These are phyloP conservation scores for Cucurbita argyrosperma DNA, from an alignment of 306 rosid species.

Conservation along the genomic window DNA sequence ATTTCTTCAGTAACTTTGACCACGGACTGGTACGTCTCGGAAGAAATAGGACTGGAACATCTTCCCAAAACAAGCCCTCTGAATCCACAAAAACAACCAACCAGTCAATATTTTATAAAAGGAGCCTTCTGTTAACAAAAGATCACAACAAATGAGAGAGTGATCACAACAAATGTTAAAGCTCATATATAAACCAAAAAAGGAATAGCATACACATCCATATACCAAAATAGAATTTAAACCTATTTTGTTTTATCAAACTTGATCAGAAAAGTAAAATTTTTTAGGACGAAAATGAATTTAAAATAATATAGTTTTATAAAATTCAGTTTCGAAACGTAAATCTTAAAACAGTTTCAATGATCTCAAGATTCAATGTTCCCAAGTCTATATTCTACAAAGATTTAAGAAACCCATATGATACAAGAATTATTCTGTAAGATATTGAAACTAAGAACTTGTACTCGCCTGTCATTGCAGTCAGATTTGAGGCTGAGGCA, in stretches of 20 bases:
- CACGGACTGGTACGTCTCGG: constrained; percentile 34
- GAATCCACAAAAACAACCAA: constrained; percentile 21
- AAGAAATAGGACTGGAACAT: constrained; percentile 18
- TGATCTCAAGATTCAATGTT: neutral
- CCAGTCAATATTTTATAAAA: constrained; percentile 8
- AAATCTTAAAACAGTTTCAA: neutral
- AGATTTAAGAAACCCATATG: neutral
- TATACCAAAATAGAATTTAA: neutral
- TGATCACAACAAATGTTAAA: neutral
- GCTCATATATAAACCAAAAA: neutral
- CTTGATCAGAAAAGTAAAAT: neutral
- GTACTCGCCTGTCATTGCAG: constrained; percentile 61
- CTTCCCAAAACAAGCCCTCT: constrained; percentile 43
- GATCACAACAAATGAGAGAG: neutral
- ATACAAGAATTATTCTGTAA: neutral
- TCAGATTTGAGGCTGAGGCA: constrained; percentile 47
- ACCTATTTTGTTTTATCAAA: neutral
- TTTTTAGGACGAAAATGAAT: neutral
- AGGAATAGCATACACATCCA: neutral
- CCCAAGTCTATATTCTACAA: neutral
- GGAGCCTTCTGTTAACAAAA: neutral
- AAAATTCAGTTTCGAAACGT: neutral
- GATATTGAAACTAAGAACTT: neutral
- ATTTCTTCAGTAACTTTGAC: constrained; percentile 50
- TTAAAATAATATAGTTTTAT: neutral